Base-by-base conservation (phyloP, 2,329 filamentous ascomycete genomes). In the Fusarium sp. region DNA sequence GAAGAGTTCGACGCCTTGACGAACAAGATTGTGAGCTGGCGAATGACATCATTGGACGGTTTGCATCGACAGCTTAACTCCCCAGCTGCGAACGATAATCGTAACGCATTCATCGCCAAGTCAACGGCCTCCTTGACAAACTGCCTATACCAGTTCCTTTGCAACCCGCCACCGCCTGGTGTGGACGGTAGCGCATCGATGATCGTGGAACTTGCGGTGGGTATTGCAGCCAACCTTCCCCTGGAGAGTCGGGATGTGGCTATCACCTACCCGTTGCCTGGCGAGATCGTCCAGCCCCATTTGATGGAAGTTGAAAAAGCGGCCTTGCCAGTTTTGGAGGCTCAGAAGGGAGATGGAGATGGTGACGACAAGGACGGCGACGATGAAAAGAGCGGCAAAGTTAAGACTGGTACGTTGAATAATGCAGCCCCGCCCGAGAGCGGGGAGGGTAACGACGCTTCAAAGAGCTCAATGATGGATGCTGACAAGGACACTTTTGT, bases 41-140 rank as follows among this genome's bases (percentile, higher is more conserved):
- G 96, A 65, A 90, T 98, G 82, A 91, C 95, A 6, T 99, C 96
- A 5, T 85, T 98, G 18, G 96, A 99, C 77, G 96, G 95, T n/a
- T 85, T 99, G 20, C 88, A 91, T 70, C 90, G 92, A 56, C 81
- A 88, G 38, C 86, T 98, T 20, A 86, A 88, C 61, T 89, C 91
- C 7, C 84, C 89, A 1, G 86, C 91, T 59, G 91, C 90, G 46
- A 85, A 86, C 15, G 88, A 92, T 14, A 88, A 94, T 80, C 90
- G 91, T 33, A 82, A 87, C 11, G 85, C 89, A 57, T 89, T 98
- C 63, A 93, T 91, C 32, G 89, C 90, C 59, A 88, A 89, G 75
- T 87, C 93, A 17, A 92, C 93, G 13, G 85, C 85, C 50, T 90
- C 90, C 71, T 85, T 95, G 60, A 91, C 90, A 4, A 89, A 88